phyloP scores from a whole-genome alignment of 2,329 filamentous ascomycete species.

The Cladophialophora chaetospira region DNA sequence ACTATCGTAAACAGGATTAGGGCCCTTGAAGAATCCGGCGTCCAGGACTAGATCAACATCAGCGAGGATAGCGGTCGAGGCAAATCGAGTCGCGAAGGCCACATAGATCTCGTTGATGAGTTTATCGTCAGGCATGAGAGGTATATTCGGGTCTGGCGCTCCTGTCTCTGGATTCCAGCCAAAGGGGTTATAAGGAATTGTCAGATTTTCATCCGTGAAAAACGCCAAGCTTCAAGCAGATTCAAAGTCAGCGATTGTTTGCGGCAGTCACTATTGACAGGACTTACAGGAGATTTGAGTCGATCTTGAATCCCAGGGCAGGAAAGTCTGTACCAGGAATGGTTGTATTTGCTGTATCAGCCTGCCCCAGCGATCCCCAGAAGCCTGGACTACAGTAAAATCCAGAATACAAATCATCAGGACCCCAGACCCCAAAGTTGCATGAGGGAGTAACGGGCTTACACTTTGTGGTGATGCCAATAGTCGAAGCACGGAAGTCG shows the following conservation, averaged over 20 bases:
- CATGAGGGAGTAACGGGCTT: conserved; percentile 16
- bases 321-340: conserved; percentile 3
- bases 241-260: neutral
- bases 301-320: conserved; percentile 9
- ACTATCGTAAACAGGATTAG: neutral
- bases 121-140: conserved; percentile 8
- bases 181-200: conserved; percentile 9
- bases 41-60: conserved; percentile 5
- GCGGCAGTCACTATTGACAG: neutral
- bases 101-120: conserved; percentile 18
- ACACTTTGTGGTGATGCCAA: conserved; percentile 15
- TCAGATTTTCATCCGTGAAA: conserved; percentile 11
- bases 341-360: conserved; percentile 1
- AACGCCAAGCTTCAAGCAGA: conserved; percentile 6
- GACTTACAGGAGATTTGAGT: conserved; percentile 13
- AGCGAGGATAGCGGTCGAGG: conserved; percentile 10
- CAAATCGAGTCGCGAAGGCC: conserved; percentile 7
- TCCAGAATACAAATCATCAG: conserved; percentile 3
- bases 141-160: neutral
- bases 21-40: conserved; percentile 3
- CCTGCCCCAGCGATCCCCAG: conserved; percentile 12
- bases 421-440: conserved; percentile 10
- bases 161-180: conserved; percentile 15
- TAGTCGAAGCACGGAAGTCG: conserved; percentile 19
- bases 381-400: conserved; percentile 17